A percentile compares a stretch with the other conserved stretches of the same genome.
Conservation (phyloP, 2,329 filamentous ascomycete genomes). For the Xylariomycetidae sp. region DNA sequence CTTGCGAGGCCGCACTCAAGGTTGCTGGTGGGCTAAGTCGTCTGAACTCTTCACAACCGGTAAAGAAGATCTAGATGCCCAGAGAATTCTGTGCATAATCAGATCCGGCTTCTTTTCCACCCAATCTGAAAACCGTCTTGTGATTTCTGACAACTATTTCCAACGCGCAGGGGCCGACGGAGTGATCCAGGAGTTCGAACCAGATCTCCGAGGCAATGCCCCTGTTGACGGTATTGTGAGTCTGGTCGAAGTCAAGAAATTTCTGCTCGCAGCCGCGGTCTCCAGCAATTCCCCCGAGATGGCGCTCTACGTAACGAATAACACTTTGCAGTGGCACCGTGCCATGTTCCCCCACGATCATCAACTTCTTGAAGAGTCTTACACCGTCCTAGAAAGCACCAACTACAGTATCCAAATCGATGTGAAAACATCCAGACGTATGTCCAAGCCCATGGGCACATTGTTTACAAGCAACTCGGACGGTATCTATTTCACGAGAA, state of each 20-base stretch:
- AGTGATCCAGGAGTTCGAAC: conserved; percentile 63
- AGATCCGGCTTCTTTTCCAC: conserved; percentile 66
- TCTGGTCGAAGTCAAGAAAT: conserved; percentile 80
- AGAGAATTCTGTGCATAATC: conserved; percentile 77
- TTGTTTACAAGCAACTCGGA: conserved; percentile 97
- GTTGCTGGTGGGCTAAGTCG: conserved; percentile 85
- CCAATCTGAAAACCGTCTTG: conserved; percentile 69
- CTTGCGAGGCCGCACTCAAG: conserved; percentile 63
- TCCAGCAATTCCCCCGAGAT: conserved; percentile 81
- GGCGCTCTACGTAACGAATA: conserved; percentile 83
- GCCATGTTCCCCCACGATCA: conserved; percentile 84
- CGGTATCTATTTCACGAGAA: conserved; percentile 91
- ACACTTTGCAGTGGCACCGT: conserved; percentile 82
- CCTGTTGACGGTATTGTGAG: conserved; percentile 77
- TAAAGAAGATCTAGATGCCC: conserved; percentile 57
- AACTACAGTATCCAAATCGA: conserved; percentile 98
- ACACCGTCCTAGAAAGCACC: conserved; percentile 91
- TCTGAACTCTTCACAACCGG: conserved; percentile 69
- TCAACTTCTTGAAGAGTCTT: conserved; percentile 75
- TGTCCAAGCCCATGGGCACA: conserved; percentile 71
- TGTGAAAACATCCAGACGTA: conserved; percentile 66
- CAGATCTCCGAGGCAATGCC: conserved; percentile 67
- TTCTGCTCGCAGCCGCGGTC: conserved; percentile 76
- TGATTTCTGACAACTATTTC: conserved; percentile 84
- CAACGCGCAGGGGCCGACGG: conserved; percentile 40